Evolutionary conservation across 257 asterid species (phyloP), one percentile per base, ranked within the genome.

Genomic region (Scutellaria baicalensis): DNA sequence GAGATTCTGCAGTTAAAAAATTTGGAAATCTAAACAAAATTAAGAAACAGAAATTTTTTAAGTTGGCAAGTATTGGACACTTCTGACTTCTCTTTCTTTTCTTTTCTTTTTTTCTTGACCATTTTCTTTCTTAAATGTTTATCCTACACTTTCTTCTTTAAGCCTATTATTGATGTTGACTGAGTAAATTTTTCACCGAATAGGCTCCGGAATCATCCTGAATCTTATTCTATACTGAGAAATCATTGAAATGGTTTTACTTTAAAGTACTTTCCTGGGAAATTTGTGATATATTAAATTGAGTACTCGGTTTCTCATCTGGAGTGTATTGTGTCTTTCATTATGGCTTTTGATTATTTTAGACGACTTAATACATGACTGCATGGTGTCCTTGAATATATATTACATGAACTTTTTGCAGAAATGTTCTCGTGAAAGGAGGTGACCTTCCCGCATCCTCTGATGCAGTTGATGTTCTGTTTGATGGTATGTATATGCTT

Each of bases 381-480:
- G 18, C 33, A 45, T 27, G 44, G 13, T 38, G 27, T 60, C 61
- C 36, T 18, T 61, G 20, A 62, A 45, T 17, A 3, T 66, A 8
- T 50, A 44, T 14, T 55, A 40, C 58, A 13, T 44, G 16, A 64
- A 9, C 31, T 58, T 48, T 49, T 71, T 72, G 56, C 88, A 92
- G 98, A 72, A 77, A 87, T 69, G 99, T 93, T 64, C 96, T 93
- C 42, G 96, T 93, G 66, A 93, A 93, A 83, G 99, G 99, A 54
- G 99, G 99, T 27, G 96, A 91, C 74, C 97, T 93, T 42, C 93
- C 94, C 39, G 81, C 78, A 52, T 83, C 95, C 21, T 78, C 77
- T 27, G 99, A 91, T 71, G 99, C 99, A 44, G 84, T 91, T 50
- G 99, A 93, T 81, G 95, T 93, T 76, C 83, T 93, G 44, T 93